Percentiles rank a stretch among this genome's conserved stretches.
Conservation (phyloP, 2,329 filamentous ascomycete genomes). For the Chrysosporium keratinophilum region DNA sequence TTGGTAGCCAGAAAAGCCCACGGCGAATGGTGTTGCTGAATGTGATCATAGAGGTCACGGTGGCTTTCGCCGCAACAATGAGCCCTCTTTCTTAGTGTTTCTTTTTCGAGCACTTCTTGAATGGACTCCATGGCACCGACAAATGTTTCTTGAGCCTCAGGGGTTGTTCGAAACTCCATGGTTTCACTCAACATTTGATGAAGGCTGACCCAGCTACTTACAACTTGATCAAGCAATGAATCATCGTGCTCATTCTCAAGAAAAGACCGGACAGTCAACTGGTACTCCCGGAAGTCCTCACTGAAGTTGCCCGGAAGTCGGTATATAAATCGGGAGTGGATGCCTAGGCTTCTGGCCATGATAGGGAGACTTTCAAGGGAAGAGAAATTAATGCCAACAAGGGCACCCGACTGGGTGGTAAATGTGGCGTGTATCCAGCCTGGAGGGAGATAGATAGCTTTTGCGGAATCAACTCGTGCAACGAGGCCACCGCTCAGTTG, state of each 20-base stretch:
- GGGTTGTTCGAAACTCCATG: no score
- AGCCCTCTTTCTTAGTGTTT: no score
- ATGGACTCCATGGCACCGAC: no score
- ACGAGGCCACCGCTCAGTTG: neutral
- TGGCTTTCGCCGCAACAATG: no score
- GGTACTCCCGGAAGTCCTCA: neutral
- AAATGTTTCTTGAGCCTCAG: no score
- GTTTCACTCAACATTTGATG: no score
- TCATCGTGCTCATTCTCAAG: neutral
- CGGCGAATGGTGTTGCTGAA: no score
- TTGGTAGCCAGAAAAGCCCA: no score
- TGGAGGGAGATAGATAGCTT: conserved; percentile 7
- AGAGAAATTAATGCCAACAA: conserved; percentile 7
- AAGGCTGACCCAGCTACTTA: no score
- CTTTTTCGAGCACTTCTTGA: no score
- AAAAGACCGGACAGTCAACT: neutral
- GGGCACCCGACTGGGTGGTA: neutral
- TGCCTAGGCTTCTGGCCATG: neutral
- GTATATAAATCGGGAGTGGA: neutral
- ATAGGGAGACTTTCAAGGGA: conserved; percentile 4
- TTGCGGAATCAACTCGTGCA: conserved; percentile 3
- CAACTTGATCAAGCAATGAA: no score
- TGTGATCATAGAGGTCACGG: no score
- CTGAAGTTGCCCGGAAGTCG: neutral
- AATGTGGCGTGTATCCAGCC: conserved; percentile 11